phyloP scores from a whole-genome alignment of 176 grass and related monocot species.

The Cenchrus purpureus region DNA sequence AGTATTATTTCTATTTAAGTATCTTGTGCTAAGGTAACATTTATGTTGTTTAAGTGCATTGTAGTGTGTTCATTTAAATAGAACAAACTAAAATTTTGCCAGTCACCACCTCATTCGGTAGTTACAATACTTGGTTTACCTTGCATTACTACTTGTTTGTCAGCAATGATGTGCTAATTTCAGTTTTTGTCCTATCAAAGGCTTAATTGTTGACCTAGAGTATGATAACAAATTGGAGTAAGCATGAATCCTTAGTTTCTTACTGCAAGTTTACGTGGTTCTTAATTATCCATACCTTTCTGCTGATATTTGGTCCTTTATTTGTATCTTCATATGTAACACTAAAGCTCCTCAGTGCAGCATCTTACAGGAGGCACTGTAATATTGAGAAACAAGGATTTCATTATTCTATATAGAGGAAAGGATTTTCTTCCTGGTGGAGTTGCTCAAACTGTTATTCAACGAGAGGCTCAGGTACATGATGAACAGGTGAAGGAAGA shows the following conservation, averaged over 20 bases:
- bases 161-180: neutral
- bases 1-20: slow-evolving; percentile 35
- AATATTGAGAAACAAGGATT: slow-evolving; percentile 94
- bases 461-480: slow-evolving; percentile 62
- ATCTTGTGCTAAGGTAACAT: neutral
- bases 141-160: slow-evolving; percentile 12
- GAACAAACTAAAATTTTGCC: neutral
- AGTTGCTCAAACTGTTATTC: slow-evolving; percentile 58
- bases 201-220: neutral
- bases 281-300: neutral
- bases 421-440: slow-evolving; percentile 88
- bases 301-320: slow-evolving; percentile 31
- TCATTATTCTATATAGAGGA: slow-evolving; percentile 93
- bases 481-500: slow-evolving; percentile 79
- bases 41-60: neutral
- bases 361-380: slow-evolving; percentile 86
- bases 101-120: neutral
- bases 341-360: slow-evolving; percentile 67
- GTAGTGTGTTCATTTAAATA: neutral
- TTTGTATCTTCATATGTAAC: slow-evolving; percentile 54
- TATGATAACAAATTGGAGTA: neutral
- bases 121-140: neutral
- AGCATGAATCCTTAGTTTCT: slow-evolving; percentile 6
- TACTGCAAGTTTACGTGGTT: slow-evolving; percentile 26
- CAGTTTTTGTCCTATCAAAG: neutral